Conservation (phyloP, 305 asterid genomes). For the Ilex paraguariensis region DNA sequence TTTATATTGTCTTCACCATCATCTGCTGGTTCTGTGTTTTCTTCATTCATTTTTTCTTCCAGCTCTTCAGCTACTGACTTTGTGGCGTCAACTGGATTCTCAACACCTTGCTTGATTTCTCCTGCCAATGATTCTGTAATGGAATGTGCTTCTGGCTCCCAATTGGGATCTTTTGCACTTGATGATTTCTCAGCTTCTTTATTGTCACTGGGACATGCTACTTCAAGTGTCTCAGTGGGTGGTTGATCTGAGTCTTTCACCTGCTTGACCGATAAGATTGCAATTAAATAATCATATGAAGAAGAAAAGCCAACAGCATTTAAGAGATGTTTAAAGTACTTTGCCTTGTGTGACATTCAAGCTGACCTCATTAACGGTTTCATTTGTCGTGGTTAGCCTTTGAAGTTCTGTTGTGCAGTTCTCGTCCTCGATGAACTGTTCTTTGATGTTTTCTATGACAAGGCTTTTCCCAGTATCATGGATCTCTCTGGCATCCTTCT, state of each 20-base stretch:
- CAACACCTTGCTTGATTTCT: slow-evolving; percentile 7
- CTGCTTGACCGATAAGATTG: too few species aligned
- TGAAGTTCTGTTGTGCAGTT: slow-evolving; percentile 13
- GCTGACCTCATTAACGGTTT: not conserved
- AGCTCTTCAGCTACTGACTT: slow-evolving; percentile 25
- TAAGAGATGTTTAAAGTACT: too few species aligned
- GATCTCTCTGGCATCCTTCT: not conserved
- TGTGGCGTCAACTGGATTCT: slow-evolving; percentile 21
- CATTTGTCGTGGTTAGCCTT: slow-evolving; percentile 8
- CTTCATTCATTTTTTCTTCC: slow-evolving; percentile 2
- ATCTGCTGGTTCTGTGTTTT: not conserved
- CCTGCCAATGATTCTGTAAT: slow-evolving; percentile 16
- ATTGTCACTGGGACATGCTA: too few species aligned
- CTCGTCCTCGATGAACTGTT: slow-evolving; percentile 20
- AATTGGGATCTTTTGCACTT: not conserved
- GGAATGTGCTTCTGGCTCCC: not conserved
- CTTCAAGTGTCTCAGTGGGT: too few species aligned
- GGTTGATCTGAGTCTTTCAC: too few species aligned
- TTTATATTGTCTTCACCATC: not conserved
- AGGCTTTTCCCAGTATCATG: not conserved
- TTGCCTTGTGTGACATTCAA: not conserved
- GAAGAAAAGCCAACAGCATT: too few species aligned
- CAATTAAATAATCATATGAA: too few species aligned
- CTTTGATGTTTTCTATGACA: not conserved
- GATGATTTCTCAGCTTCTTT: not conserved